Evolutionary conservation across 768 basidiomycete genomes (phyloP), one percentile per base, ranked within the genome.

Genomic region (Mycena latifolia): DNA sequence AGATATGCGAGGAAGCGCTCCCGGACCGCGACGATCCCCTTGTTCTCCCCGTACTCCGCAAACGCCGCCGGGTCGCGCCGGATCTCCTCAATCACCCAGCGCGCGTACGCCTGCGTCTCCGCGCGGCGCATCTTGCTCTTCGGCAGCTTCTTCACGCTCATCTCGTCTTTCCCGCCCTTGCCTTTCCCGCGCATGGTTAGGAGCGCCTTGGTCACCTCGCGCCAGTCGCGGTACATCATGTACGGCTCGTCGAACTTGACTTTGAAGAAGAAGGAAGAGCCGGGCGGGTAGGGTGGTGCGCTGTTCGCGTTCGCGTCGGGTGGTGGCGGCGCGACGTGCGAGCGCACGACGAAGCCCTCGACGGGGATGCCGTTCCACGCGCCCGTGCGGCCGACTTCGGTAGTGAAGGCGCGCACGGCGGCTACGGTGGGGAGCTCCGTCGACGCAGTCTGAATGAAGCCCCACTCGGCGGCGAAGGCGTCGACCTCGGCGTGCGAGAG

Each of bases 221-320:
- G 86, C 95, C 96, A 99, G 75, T 96, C 94, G 58, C 98, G 91
- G 78, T 98, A 99, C 89, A 97, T 96, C 86, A 98, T 90, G 76
- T 99, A 99, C 3, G 97, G 97, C 74, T 99, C 95, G 77, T 98
- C 96, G 77, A 98, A 99, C 76, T 99, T 99, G 81, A 99, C 86
- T 76, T 99, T 99, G 89, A 98, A 99, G 86, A 99, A 98, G 83
- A 98, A 97, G 0, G 94, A 90, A 2, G 92, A 89, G 27, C 92
- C 93, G 3, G 89, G 77, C 0, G 83, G 76, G 74, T 98, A 98
- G 0, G 95, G 96, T 0, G 87, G 84, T 17, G 73, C 60, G 28
- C 66, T 72, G 28, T 77, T 79, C 18, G 74, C 76, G 56, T 71
- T 72, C 46, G 76, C n/a, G 12, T 50, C 9, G 27, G 60, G 22